These are phyloP conservation scores for Steccherinum ochraceum DNA, from an alignment of 768 basidiomycete genomes.

Conservation along the genomic window DNA sequence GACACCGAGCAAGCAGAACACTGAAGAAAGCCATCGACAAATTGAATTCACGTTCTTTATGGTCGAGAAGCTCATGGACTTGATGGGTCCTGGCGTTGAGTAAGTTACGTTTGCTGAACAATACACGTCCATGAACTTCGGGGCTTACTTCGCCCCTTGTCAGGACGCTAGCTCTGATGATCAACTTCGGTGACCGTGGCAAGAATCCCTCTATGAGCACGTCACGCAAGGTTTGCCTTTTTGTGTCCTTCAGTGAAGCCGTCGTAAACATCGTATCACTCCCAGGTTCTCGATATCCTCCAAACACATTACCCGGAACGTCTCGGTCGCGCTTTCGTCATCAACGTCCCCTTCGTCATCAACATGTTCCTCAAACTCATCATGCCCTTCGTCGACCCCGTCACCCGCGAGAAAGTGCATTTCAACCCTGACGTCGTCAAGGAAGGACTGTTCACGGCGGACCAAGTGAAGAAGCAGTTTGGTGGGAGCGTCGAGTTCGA, in stretches of 20 bases:
- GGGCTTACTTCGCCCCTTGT: not conserved
- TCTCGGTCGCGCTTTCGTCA: slow-evolving; percentile 64
- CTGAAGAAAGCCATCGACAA: slow-evolving; percentile 59
- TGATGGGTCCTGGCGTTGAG: slow-evolving; percentile 83
- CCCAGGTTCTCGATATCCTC: slow-evolving; percentile 41
- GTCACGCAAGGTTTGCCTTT: slow-evolving; percentile 28
- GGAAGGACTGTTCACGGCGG: slow-evolving; percentile 61
- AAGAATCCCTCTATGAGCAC: slow-evolving; percentile 45
- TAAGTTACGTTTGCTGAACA: too few relatives aligned
- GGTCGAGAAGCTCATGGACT: slow-evolving; percentile 68
- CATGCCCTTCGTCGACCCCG: slow-evolving; percentile 76
- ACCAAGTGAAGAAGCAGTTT: slow-evolving; percentile 72
- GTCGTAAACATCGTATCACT: not conserved
- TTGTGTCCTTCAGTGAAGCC: not conserved
- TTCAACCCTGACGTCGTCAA: slow-evolving; percentile 66
- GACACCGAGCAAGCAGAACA: slow-evolving; percentile 70
- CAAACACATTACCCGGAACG: slow-evolving; percentile 87
- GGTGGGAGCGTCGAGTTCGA: slow-evolving; percentile 60
- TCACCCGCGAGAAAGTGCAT: slow-evolving; percentile 68
- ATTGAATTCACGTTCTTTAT: slow-evolving; percentile 72
- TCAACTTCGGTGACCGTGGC: slow-evolving; percentile 70
- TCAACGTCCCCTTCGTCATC: slow-evolving; percentile 77
- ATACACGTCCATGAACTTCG: not conserved
- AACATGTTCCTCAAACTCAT: slow-evolving; percentile 74
- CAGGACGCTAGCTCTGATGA: slow-evolving; percentile 65